Evolutionary conservation across 176 grass and related monocot genomes (phyloP), one percentile per base, ranked within the genome.

Genomic region (Elaeis guineensis): DNA sequence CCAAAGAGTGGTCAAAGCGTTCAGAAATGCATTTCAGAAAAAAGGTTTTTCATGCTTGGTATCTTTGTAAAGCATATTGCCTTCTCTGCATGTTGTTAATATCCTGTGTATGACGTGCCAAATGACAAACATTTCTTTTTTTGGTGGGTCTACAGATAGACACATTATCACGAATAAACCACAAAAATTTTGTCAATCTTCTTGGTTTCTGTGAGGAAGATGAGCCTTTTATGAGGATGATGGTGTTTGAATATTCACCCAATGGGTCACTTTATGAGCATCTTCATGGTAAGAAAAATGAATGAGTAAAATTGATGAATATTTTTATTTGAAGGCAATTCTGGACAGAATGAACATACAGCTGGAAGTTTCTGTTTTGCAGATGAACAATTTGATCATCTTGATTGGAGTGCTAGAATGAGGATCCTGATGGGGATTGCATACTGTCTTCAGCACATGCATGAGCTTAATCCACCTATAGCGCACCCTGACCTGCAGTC

Each of bases 181-280:
- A 98, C 77, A 98, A 98, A 71, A 98, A 98, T 60, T 98, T 89
- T 75, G 78, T 98, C 55, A 98, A 82, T 77, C 74, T 98, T 18
- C 81, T 98, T 64, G 93, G 88, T 51, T 98, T 89, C 71, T 93
- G 89, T 54, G 79, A 89, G 74, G 93, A 98, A 73, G 82, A 98
- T 61, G 64, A 86, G 17, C 94, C 94, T 70, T 98, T 93, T 79
- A 98, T 83, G 88, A 85, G 94, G 74, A 98, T 98, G 94, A 98
- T 98, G 94, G 94, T 98, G 29, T 73, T 93, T 69, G 94, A 98
- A 59, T 98, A 98, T 44, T 82, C 82, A 21, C 66, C 70, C 15
- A 98, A 98, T 75, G 87, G 94, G 53, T 89, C 94, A 51, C 69
- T 98, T 32, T 89, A 83, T 32, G 94, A 98, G 56, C 88, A 98